These are phyloP conservation scores for Apiospora marii DNA, from an alignment of 2,329 filamentous ascomycete species.

Conservation along the genomic window DNA sequence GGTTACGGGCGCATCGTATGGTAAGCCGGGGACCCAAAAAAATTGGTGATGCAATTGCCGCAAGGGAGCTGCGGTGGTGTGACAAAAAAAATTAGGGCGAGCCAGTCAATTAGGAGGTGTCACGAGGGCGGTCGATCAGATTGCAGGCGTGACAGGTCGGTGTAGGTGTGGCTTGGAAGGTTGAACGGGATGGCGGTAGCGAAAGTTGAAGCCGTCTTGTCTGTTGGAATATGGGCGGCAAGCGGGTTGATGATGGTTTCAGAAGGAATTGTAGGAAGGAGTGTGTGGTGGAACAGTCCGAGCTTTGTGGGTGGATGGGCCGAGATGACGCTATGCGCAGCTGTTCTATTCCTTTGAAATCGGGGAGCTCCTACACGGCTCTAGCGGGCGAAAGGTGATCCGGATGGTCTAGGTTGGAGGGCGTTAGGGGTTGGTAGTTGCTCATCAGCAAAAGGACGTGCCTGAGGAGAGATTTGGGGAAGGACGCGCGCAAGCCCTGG, in stretches of 20 bases:
- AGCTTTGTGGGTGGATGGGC: constrained; percentile 3
- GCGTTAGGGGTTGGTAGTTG: neutral
- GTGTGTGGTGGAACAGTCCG: constrained; percentile 16
- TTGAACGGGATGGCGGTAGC: constrained; percentile 7
- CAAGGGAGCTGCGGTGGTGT: neutral
- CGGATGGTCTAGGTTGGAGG: neutral
- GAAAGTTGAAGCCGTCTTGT: constrained; percentile 3
- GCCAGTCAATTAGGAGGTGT: constrained; percentile 13
- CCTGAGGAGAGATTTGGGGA: constrained; percentile 5
- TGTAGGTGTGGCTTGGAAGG: constrained; percentile 11
- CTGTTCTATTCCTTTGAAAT: constrained; percentile 2
- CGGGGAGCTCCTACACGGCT: constrained; percentile 16
- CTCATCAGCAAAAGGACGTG: neutral
- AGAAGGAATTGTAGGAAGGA: constrained; percentile 5
- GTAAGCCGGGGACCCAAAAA: neutral
- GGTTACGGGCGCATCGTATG: constrained; percentile 40
- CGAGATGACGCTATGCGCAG: constrained; percentile 14
- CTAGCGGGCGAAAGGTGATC: neutral
- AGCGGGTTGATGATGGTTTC: constrained; percentile 17
- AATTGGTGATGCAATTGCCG: neutral
- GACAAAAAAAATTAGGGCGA: neutral
- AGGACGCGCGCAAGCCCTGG: neutral
- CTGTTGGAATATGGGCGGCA: neutral
- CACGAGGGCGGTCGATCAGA: neutral
- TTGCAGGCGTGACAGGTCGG: neutral